phyloP scores from a whole-genome alignment of 495 filamentous ascomycete genomes.

The Penicillium paradoxum region DNA sequence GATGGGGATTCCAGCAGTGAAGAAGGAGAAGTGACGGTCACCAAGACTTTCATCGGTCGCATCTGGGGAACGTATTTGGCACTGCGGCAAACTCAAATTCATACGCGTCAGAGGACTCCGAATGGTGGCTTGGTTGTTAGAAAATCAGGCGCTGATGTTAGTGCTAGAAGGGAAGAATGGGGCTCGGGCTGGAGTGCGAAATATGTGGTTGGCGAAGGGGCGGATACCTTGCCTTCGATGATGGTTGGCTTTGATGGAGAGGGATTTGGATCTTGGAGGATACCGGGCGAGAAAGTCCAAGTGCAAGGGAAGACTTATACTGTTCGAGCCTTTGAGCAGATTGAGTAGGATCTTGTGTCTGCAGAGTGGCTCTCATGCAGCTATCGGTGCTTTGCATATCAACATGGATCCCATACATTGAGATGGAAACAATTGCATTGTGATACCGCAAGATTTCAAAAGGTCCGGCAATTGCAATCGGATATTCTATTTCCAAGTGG shows the following conservation, averaged over 20 bases:
- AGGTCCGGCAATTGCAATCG: too few species aligned
- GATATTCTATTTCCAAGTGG: too few species aligned
- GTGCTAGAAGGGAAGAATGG: constrained; percentile 38
- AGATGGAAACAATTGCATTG: too few species aligned
- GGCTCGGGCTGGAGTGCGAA: constrained; percentile 22
- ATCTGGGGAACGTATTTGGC: constrained; percentile 37
- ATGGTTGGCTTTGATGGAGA: constrained; percentile 17
- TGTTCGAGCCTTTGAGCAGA: constrained; percentile 35
- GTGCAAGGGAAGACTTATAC: constrained; percentile 27
- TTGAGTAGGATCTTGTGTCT: background rate
- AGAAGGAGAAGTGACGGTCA: constrained; percentile 22
- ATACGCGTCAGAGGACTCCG: constrained; percentile 8
- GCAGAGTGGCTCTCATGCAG: background rate
- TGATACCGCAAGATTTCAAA: too few species aligned
- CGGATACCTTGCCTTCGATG: constrained; percentile 24
- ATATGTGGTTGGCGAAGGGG: constrained; percentile 25
- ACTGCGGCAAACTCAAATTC: constrained; percentile 29
- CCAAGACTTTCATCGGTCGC: constrained; percentile 34
- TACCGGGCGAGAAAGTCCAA: constrained; percentile 22
- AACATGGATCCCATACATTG: background rate
- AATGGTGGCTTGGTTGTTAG: constrained; percentile 17
- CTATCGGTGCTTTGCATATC: background rate
- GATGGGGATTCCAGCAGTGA: constrained; percentile 10
- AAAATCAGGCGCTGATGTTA: constrained; percentile 30
- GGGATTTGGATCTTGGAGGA: constrained; percentile 10